Conservation (phyloP, 2,329 filamentous ascomycete genomes). For the Alternaria rosae region DNA sequence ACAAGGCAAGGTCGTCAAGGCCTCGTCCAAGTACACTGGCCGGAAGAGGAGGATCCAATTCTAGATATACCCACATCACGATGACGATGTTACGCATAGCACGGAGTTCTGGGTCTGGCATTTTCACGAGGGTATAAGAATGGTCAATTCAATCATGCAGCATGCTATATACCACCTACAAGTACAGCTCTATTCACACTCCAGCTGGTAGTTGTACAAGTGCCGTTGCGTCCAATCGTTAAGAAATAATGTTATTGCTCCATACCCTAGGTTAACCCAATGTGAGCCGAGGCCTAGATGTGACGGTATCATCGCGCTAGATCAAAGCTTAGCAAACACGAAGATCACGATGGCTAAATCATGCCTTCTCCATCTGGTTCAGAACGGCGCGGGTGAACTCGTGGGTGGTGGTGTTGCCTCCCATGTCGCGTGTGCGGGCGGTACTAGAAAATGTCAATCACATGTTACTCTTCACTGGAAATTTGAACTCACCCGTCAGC, state of each 20-base stretch:
- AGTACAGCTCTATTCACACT: conserved; percentile 51
- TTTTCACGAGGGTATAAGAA: conserved; percentile 36
- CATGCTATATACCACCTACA: conserved; percentile 53
- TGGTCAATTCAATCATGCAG: conserved; percentile 47
- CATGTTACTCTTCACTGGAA: background rate
- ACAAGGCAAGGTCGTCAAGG: conserved; percentile 94
- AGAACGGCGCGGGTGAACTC: conserved; percentile 95
- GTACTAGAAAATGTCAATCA: conserved; percentile 64
- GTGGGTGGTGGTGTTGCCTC: conserved; percentile 85
- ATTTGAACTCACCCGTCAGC: conserved; percentile 76
- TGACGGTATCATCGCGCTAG: conserved; percentile 21
- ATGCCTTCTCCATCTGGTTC: conserved; percentile 83
- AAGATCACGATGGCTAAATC: conserved; percentile 15
- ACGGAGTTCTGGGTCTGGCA: conserved; percentile 39
- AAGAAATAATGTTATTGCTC: conserved; percentile 22
- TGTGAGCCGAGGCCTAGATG: conserved; percentile 12
- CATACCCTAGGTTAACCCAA: conserved; percentile 12
- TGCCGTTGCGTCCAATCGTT: conserved; percentile 33
- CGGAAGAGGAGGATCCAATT: conserved; percentile 83
- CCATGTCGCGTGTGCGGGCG: conserved; percentile 93
- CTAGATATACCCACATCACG: conserved; percentile 53
- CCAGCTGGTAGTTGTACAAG: conserved; percentile 44
- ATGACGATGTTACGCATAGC: conserved; percentile 45
- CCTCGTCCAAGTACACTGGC: conserved; percentile 91
- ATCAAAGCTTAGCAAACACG: conserved; percentile 23